phyloP scores from a whole-genome alignment of 1,284 basidiomycete genomes.

The Tetrapyrgos nigripes region DNA sequence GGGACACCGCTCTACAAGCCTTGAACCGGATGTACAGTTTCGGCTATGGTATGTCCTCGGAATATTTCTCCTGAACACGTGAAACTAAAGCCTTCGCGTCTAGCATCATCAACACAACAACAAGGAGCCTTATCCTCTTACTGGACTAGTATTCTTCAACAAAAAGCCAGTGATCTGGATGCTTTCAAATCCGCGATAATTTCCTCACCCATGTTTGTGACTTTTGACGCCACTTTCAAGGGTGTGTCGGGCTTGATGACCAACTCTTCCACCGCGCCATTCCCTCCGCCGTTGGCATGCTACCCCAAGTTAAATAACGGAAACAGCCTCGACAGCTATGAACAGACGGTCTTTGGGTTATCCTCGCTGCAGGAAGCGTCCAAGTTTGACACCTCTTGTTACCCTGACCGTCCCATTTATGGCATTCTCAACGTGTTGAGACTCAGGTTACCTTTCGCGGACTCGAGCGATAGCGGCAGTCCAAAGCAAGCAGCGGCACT shows the following conservation, averaged over 20 bases:
- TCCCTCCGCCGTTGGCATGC: slow-evolving; percentile 66
- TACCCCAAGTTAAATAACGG: slow-evolving; percentile 54
- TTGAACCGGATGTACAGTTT: slow-evolving; percentile 66
- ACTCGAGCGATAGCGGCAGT: slow-evolving; percentile 43
- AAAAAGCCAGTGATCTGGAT: slow-evolving; percentile 46
- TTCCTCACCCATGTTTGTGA: slow-evolving; percentile 59
- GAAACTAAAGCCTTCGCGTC: background rate
- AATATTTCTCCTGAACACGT: background rate
- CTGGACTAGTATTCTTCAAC: slow-evolving; percentile 61
- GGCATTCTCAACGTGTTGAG: slow-evolving; percentile 64
- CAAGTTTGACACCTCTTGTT: slow-evolving; percentile 56
- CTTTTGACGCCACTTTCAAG: slow-evolving; percentile 56
- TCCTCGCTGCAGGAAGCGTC: slow-evolving; percentile 33
- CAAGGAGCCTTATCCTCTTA: slow-evolving; percentile 53
- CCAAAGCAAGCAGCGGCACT: slow-evolving; percentile 58
- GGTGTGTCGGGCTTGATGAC: slow-evolving; percentile 46
- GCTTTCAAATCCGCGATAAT: slow-evolving; percentile 53
- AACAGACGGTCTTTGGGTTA: slow-evolving; percentile 58
- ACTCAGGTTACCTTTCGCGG: slow-evolving; percentile 61
- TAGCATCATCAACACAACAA: slow-evolving; percentile 64
- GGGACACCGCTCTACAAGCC: slow-evolving; percentile 39
- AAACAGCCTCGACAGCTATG: slow-evolving; percentile 54
- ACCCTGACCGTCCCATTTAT: slow-evolving; percentile 61
- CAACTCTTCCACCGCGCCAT: slow-evolving; percentile 46
- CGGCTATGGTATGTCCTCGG: slow-evolving; percentile 54